A percentile compares a stretch with the other conserved stretches of the same genome.
These are phyloP conservation scores for Aureobasidium sp. DNA, from an alignment of 2,329 filamentous ascomycete species.

Conservation along the genomic window DNA sequence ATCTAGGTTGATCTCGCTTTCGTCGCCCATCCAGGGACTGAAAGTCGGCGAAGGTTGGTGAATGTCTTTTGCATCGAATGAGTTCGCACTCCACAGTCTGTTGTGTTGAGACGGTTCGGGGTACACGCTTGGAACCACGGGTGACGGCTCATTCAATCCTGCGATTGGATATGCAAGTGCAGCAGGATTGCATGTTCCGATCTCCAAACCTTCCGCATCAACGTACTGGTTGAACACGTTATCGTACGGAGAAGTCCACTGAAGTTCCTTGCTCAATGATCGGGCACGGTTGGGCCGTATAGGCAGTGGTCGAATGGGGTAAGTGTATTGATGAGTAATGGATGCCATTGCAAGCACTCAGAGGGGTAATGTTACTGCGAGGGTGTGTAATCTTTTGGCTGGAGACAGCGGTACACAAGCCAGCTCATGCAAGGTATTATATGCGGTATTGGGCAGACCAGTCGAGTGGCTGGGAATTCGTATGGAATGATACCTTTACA, in stretches of 20 bases:
- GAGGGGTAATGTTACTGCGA: background rate
- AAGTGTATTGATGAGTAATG: constrained; percentile 11
- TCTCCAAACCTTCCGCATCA: constrained; percentile 45
- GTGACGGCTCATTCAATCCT: background rate
- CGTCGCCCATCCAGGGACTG: constrained; percentile 1
- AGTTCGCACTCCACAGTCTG: constrained; percentile 7
- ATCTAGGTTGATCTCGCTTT: constrained; percentile 6
- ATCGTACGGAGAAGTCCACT: constrained; percentile 50
- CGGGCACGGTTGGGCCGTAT: background rate
- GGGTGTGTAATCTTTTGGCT: background rate
- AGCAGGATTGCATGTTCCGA: constrained; percentile 40
- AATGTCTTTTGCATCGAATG: background rate
- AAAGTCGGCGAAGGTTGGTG: constrained; percentile 9
- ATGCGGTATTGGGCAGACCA: background rate
- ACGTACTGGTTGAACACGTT: constrained; percentile 58
- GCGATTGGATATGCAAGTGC: constrained; percentile 29
- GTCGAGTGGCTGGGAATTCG: constrained; percentile 1
- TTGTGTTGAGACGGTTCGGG: background rate
- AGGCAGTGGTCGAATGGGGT: constrained; percentile 9
- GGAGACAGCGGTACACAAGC: background rate
- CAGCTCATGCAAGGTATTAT: constrained; percentile 12
- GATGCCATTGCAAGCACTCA: constrained; percentile 3
- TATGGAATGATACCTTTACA: constrained; percentile 13
- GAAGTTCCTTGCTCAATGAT: constrained; percentile 43
- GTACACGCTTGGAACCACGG: background rate